Evolutionary conservation across 1,284 basidiomycete genomes (phyloP), one percentile per base, ranked within the genome.

Genomic region (Stereum hirsutum): DNA sequence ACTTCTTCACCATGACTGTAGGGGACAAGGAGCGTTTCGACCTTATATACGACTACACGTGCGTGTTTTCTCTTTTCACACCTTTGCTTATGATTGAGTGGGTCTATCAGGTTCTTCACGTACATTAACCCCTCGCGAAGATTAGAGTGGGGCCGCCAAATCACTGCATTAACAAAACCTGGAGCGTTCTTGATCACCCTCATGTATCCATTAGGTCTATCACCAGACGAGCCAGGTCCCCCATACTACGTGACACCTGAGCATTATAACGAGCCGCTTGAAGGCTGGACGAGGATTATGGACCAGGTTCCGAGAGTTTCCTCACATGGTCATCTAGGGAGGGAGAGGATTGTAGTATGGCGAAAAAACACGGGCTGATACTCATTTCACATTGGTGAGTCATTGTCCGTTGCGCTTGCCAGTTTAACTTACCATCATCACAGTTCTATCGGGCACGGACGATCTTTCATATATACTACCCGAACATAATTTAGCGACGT

Each of bases 41-140:
- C 48, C 51, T 85, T 8, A 63, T 81, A 8, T 80, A 78, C 50
- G 82, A 85, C 54, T 81, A 81, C 54, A 83, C 81, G 80, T 81
- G 48, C 45, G 75, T 66, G 12, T n/a, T n/a, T n/a, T 30, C 28
- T 8, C 28, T n/a, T 30, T 30, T 30, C n/a, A 30, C 8, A 8
- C 28, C 8, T 30, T 30, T n/a, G 28, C 28, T 30, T n/a, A 30
- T n/a, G 28, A n/a, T 30, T 8, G 10, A 8, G 28, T 30, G 28
- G 10, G n/a, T 30, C 28, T n/a, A 30, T 30, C 28, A 30, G n/a
- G 28, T 30, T 86, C 59, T 83, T 86, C 49, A 80, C 81, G 28
- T 81, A 83, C 0, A 77, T 87, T 11, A 74, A 74, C 0, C 83
- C 79, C 0, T 51, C 60, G 2, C 64, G 64, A 15, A 70, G 82